Conservation (phyloP, 768 basidiomycete species). For the Tulasnella sp. region DNA sequence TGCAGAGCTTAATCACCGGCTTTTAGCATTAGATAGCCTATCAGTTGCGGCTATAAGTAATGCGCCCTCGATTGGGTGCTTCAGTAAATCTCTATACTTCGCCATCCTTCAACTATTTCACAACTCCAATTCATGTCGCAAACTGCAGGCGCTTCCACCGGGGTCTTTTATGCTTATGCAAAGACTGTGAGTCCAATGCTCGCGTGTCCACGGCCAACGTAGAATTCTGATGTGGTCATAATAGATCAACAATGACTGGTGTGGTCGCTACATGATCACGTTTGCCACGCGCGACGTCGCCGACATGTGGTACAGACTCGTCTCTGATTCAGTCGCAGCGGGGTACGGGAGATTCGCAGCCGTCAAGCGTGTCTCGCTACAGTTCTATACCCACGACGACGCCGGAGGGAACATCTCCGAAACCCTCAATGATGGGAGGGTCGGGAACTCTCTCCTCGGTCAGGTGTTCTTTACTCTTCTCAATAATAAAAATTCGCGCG, state of each 20-base stretch:
- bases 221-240: too few relatives aligned
- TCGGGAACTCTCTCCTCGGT: not conserved
- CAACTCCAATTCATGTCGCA: too few relatives aligned
- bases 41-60: too few relatives aligned
- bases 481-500: not conserved
- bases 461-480: constrained; percentile 3
- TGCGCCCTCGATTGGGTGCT: too few relatives aligned
- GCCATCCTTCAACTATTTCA: too few relatives aligned
- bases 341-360: not conserved
- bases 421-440: not conserved
- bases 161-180: too few relatives aligned
- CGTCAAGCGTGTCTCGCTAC: not conserved
- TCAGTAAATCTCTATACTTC: too few relatives aligned
- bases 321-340: not conserved
- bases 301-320: not conserved
- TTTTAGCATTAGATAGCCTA: too few relatives aligned
- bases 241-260: not conserved
- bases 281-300: not conserved
- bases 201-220: too few relatives aligned
- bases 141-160: too few relatives aligned
- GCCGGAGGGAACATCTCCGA: not conserved
- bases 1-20: too few relatives aligned
- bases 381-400: not conserved
- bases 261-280: not conserved
- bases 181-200: too few relatives aligned